Conservation (phyloP, 75 land plant species). For the Larix kaempferi region DNA sequence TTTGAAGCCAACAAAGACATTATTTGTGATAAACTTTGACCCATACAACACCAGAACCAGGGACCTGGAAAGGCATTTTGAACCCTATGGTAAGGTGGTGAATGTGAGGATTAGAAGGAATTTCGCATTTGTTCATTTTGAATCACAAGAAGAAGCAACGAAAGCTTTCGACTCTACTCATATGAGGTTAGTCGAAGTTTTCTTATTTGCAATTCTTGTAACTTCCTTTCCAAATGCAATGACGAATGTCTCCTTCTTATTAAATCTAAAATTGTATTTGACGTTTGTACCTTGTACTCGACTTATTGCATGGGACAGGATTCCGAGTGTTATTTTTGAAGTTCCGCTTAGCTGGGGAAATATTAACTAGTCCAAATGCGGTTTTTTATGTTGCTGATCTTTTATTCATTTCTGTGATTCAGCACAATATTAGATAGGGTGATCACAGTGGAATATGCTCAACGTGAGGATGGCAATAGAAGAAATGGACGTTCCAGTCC, state of each 20-base stretch:
- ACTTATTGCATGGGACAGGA: too few species aligned
- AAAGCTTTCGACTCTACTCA: slow-evolving; percentile 81
- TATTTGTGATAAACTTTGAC: slow-evolving; percentile 96
- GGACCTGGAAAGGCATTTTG: slow-evolving; percentile 88
- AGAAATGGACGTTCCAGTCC: slow-evolving; percentile 43
- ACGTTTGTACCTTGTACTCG: too few species aligned
- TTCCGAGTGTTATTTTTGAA: too few species aligned
- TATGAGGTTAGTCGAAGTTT: slow-evolving; percentile 44
- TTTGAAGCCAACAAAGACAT: slow-evolving; percentile 78
- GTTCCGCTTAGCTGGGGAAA: too few species aligned
- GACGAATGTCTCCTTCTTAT: too few species aligned
- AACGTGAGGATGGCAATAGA: slow-evolving; percentile 77
- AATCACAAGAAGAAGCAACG: slow-evolving; percentile 77
- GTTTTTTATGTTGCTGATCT: too few species aligned
- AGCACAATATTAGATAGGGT: slow-evolving; percentile 86
- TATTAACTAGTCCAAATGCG: too few species aligned
- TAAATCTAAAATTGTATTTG: too few species aligned
- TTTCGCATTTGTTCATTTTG: slow-evolving; percentile 85
- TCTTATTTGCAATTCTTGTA: too few species aligned
- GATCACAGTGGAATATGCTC: slow-evolving; percentile 86
- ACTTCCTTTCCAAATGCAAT: too few species aligned
- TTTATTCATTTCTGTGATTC: too few species aligned
- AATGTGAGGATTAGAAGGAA: slow-evolving; percentile 84
- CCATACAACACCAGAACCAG: slow-evolving; percentile 66
- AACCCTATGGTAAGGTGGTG: slow-evolving; percentile 79